Evolutionary conservation across 441 rosid genomes (phyloP), one percentile per base, ranked within the genome.

Genomic region (Geranium incanum): DNA sequence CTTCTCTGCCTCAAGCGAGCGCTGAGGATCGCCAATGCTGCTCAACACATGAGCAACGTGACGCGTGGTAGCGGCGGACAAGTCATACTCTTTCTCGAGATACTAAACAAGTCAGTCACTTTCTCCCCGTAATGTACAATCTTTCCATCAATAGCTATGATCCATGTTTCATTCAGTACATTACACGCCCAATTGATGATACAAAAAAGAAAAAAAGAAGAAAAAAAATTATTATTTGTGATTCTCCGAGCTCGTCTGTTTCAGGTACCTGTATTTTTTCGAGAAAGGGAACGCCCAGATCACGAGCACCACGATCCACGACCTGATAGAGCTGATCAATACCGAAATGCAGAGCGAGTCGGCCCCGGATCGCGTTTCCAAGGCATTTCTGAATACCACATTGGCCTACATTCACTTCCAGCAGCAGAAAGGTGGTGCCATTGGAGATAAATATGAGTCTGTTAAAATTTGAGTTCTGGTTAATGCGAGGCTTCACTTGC

Each of bases 1-100:
- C 76, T 92, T 71, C 88, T 85, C 70, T 92, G 96, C 84, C 95
- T 95, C 33, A 95, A 92, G 84, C 96, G 98, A 73, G 96, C 97
- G 43, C 63, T 95, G 72, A 89, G 93, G 81, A 95, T 95, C 72
- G 99, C 99, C 60, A 90, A 90, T 77, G 93, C 95, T 66, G 96
- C 96, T 70, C 98, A 95, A 76, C 96, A 92, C 75, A 85, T 95
- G 98, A 70, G 87, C 68, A 88, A 68, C 77, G 88, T 85, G 13
- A 79, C 95, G 15, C 84, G 91, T 55, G 96, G 92, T 74, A 86
- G 86, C 83, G 74, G 90, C 5, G 97, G 93, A 75, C 86, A 96
- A 16, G 91, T 82, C 19, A 75, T 78, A 0, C 93, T 95, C 73
- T 92, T 95, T 80, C 90, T 95, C 21, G 98, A 95, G 86, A 90